A percentile compares a stretch with the other conserved stretches of the same genome.
Conservation (phyloP, 441 rosid genomes). For the Rhodomyrtus psidioides region DNA sequence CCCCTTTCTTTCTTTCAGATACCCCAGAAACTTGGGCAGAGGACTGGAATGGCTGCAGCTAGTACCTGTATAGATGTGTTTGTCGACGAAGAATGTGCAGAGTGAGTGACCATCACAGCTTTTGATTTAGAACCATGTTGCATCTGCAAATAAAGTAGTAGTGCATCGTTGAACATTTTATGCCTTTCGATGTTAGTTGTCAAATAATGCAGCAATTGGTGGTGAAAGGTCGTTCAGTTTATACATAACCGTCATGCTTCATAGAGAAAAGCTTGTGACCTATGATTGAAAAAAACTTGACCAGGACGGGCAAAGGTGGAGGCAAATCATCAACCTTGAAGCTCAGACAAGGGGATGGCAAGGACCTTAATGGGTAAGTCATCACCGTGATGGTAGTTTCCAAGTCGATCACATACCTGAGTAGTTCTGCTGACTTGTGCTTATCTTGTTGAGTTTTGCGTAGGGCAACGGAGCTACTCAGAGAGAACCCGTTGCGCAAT, state of each 20-base stretch:
- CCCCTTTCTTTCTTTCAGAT: slow-evolving; percentile 28
- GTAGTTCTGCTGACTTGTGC: background rate
- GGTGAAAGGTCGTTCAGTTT: background rate
- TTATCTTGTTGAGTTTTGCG: background rate
- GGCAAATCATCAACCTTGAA: slow-evolving; percentile 30
- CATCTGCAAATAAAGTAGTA: background rate
- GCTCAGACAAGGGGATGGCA: slow-evolving; percentile 37
- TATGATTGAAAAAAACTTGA: background rate
- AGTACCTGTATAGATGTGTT: slow-evolving; percentile 62
- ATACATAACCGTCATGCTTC: background rate
- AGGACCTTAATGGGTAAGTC: slow-evolving; percentile 58
- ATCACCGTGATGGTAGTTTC: background rate
- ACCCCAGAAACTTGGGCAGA: slow-evolving; percentile 44
- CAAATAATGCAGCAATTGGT: background rate
- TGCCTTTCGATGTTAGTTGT: background rate
- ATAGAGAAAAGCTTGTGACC: background rate
- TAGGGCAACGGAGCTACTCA: slow-evolving; percentile 73
- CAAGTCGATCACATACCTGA: background rate
- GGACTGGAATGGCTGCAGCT: slow-evolving; percentile 25
- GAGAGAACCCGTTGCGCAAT: slow-evolving; percentile 69
- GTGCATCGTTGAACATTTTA: background rate
- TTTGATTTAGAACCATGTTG: background rate
- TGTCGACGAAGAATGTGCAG: slow-evolving; percentile 57
- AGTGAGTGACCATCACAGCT: slow-evolving; percentile 28
- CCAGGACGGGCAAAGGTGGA: slow-evolving; percentile 1